Evolutionary conservation across 345 rosid genomes (phyloP).

Genomic region (Rhodomyrtus tomentosa): DNA sequence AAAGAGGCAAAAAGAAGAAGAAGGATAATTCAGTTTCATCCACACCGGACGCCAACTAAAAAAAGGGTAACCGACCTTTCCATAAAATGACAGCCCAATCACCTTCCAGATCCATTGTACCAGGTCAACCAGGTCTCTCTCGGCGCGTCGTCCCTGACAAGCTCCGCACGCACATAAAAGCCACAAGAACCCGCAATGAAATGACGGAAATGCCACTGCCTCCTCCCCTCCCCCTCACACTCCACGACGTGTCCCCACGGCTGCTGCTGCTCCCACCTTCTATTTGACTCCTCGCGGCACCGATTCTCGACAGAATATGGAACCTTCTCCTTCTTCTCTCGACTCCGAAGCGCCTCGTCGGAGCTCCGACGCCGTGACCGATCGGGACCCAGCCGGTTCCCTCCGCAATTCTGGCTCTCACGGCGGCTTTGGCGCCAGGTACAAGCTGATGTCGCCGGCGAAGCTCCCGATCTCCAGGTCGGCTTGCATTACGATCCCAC

Average conservation of each 20-base stretch:
- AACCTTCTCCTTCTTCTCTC: neutral
- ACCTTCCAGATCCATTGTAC: neutral
- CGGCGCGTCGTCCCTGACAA: neutral
- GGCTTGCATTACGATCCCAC: slow-evolving; percentile 61
- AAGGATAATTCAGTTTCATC: neutral
- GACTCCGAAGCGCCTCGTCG: slow-evolving; percentile 7
- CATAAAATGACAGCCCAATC: neutral
- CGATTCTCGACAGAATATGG: neutral
- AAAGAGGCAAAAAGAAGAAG: neutral
- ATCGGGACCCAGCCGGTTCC: slow-evolving; percentile 9
- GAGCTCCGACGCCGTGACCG: slow-evolving; percentile 10
- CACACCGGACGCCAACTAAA: neutral
- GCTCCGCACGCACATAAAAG: neutral
- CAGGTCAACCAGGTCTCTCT: neutral
- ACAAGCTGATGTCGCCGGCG: slow-evolving; percentile 94
- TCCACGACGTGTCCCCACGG: neutral
- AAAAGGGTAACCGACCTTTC: neutral
- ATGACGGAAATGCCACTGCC: slow-evolving; percentile 6
- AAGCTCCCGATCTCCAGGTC: slow-evolving; percentile 98
- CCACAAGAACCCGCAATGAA: neutral
- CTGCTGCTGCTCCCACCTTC: neutral
- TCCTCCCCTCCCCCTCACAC: neutral
- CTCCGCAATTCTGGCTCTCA: slow-evolving; percentile 1
- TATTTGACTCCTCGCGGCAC: neutral
- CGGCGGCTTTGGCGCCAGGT: slow-evolving; percentile 56